phyloP scores from a whole-genome alignment of 345 rosid genomes.

The Isatis tinctoria region DNA sequence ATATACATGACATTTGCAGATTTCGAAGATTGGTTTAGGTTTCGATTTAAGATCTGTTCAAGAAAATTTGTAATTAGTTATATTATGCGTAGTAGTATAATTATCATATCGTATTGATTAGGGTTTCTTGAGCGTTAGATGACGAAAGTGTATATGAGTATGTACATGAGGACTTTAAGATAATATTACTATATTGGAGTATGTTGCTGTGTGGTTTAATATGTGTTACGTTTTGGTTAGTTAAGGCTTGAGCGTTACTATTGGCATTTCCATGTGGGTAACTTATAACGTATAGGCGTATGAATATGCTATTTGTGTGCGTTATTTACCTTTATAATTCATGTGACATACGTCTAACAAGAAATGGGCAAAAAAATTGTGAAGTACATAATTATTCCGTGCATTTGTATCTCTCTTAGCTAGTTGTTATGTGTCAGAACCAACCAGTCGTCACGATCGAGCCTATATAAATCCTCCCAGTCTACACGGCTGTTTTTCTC shows the following conservation, averaged over 20 bases:
- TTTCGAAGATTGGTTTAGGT: neutral
- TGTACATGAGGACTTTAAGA: neutral
- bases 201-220: neutral
- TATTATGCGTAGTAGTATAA: neutral
- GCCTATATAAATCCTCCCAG: neutral
- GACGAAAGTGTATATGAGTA: neutral
- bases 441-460: slow-evolving; percentile 1
- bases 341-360: slow-evolving; percentile 7
- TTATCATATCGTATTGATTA: neutral
- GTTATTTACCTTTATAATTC: neutral
- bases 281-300: slow-evolving; percentile 10
- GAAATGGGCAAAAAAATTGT: neutral
- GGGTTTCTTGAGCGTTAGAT: neutral
- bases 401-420: neutral
- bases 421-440: neutral
- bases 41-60: neutral
- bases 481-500: neutral
- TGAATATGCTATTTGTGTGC: neutral
- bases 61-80: neutral
- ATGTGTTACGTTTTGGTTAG: slow-evolving; percentile 16
- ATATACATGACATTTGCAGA: neutral
- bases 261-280: slow-evolving; percentile 26
- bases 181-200: neutral
- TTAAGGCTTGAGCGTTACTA: neutral
- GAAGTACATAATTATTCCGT: slow-evolving; percentile 8